These are phyloP conservation scores for Linum usitatissimum DNA, from an alignment of 345 rosid species.

Conservation along the genomic window DNA sequence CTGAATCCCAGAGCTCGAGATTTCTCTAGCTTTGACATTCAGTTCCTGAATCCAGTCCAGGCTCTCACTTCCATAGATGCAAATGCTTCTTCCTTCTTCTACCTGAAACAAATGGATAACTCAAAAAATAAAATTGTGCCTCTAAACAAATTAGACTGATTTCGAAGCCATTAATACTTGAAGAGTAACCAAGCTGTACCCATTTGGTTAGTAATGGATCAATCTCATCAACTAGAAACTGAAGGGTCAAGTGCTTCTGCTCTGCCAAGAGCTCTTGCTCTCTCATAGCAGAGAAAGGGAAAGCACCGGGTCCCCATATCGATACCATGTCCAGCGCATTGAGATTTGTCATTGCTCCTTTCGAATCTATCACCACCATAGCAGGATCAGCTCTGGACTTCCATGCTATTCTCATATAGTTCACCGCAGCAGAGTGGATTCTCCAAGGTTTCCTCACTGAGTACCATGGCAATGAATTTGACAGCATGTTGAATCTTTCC, in stretches of 20 bases:
- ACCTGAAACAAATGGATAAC: conserved; percentile 31
- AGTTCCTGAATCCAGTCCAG: conserved; percentile 42
- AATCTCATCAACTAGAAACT: conserved; percentile 38
- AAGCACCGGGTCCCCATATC: conserved; percentile 67
- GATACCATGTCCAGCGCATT: conserved; percentile 63
- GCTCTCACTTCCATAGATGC: conserved; percentile 52
- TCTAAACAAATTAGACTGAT: too few relatives aligned
- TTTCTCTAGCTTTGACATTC: conserved; percentile 23
- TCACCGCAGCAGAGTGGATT: conserved; percentile 35
- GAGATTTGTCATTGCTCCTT: conserved; percentile 40
- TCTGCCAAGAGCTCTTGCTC: conserved; percentile 62
- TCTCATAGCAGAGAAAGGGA: conserved; percentile 54
- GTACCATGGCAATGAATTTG: conserved; percentile 52
- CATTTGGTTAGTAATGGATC: conserved; percentile 35
- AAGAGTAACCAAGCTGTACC: conserved; percentile 28
- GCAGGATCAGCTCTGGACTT: conserved; percentile 31
- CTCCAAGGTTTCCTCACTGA: conserved; percentile 44
- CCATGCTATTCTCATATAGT: conserved; percentile 48
- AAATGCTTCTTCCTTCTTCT: conserved; percentile 42
- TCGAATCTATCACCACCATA: conserved; percentile 46
- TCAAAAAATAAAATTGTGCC: too few relatives aligned
- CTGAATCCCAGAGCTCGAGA: conserved; percentile 31
- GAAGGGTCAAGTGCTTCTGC: conserved; percentile 38
- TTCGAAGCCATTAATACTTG: too few relatives aligned
- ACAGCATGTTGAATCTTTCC: conserved; percentile 28